Percentiles rank a stretch among this genome's conserved stretches.
These are phyloP conservation scores for Patellaria atrata DNA, from an alignment of 495 filamentous ascomycete genomes.

Conservation along the genomic window DNA sequence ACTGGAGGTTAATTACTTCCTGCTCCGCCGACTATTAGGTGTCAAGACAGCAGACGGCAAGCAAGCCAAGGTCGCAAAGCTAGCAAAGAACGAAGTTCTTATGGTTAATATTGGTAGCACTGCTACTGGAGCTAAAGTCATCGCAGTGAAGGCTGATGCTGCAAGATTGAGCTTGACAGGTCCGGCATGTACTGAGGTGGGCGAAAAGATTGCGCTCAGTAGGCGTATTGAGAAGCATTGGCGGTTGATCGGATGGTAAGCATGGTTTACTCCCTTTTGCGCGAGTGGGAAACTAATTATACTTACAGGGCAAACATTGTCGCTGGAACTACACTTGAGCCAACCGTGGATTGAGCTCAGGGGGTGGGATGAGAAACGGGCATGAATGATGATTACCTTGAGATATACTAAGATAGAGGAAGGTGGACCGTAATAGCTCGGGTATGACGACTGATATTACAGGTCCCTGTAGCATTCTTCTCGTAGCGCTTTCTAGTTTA, in stretches of 20 bases:
- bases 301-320: slow-evolving; percentile 59
- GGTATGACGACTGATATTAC: too few relatives aligned
- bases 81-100: slow-evolving; percentile 92
- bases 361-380: too few relatives aligned
- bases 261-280: background rate
- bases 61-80: slow-evolving; percentile 96
- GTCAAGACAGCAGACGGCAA: slow-evolving; percentile 97
- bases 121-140: slow-evolving; percentile 81
- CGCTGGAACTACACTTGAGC: slow-evolving; percentile 24
- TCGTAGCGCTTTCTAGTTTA: too few relatives aligned
- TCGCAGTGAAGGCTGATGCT: slow-evolving; percentile 91
- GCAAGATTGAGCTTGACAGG: slow-evolving; percentile 80
- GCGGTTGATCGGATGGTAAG: slow-evolving; percentile 84
- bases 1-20: slow-evolving; percentile 97
- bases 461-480: too few relatives aligned
- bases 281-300: slow-evolving; percentile 1
- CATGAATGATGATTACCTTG: background rate
- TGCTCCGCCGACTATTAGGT: slow-evolving; percentile 83
- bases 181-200: slow-evolving; percentile 83
- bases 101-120: slow-evolving; percentile 99
- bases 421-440: too few relatives aligned
- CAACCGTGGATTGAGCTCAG: slow-evolving; percentile 10
- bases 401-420: too few relatives aligned
- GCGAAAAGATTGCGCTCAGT: slow-evolving; percentile 93
- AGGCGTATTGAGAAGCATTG: slow-evolving; percentile 98